Percentiles rank a stretch among this genome's conserved stretches.
phyloP scores from a whole-genome alignment of 2,329 filamentous ascomycete genomes.

The Monosporascus sp. region DNA sequence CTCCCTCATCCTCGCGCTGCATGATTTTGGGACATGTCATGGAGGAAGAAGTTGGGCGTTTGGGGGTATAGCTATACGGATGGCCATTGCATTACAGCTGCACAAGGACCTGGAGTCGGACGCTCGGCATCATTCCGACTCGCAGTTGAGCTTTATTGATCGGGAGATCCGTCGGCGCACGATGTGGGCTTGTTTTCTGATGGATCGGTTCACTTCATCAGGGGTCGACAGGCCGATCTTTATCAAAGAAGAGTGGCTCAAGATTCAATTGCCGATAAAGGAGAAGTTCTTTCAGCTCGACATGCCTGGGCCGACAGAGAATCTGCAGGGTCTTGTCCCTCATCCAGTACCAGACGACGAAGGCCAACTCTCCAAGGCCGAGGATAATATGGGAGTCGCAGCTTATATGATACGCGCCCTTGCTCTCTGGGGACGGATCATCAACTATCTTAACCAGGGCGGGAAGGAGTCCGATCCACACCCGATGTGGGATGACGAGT shows the following conservation, averaged over 20 bases:
- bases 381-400: slow-evolving; percentile 88
- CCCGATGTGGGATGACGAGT: slow-evolving; percentile 79
- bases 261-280: slow-evolving; percentile 85
- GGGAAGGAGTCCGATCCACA: slow-evolving; percentile 73
- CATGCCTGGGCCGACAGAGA: slow-evolving; percentile 82
- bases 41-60: slow-evolving; percentile 94
- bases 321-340: slow-evolving; percentile 65
- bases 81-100: slow-evolving; percentile 93
- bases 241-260: slow-evolving; percentile 80
- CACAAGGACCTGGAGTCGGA: slow-evolving; percentile 88
- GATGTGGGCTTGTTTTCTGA: slow-evolving; percentile 97
- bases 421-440: slow-evolving; percentile 82
- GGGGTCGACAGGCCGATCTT: slow-evolving; percentile 90
- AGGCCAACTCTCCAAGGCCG: slow-evolving; percentile 60
- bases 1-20: slow-evolving; percentile 79
- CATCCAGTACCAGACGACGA: slow-evolving; percentile 57
- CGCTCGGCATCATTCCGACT: slow-evolving; percentile 53
- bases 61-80: slow-evolving; percentile 88
- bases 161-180: slow-evolving; percentile 86
- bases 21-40: slow-evolving; percentile 96
- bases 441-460: slow-evolving; percentile 85
- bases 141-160: slow-evolving; percentile 80
- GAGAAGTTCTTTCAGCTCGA: slow-evolving; percentile 88
- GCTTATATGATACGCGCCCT: slow-evolving; percentile 85
- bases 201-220: slow-evolving; percentile 97